Base-by-base conservation (phyloP, 768 basidiomycete genomes). In the Harrya chromipes region DNA sequence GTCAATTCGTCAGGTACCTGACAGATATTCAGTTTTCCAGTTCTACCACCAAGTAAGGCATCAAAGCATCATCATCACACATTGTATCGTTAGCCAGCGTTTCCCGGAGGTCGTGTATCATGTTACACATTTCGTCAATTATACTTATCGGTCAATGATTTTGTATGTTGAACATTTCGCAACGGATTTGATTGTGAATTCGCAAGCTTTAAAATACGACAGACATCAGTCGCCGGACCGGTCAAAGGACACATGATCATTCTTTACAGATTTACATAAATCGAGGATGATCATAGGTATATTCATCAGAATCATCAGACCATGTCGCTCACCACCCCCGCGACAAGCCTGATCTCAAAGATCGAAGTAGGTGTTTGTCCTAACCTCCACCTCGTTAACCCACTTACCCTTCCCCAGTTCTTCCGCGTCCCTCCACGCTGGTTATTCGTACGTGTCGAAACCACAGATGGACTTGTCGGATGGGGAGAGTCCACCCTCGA, bases 401-500 rank as follows among this genome's bases (percentile, higher is more conserved):
- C 10, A 33, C 9, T 19, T 13, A 7, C 42, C 23, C 34, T 29
- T 36, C 40, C 16, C 12, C 57, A 82, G 79, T 68, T 73, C 11
- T 87, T 89, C 67, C 82, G 82, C 52, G 72, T 87, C n/a, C 80
- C 81, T 14, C 84, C 85, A 0, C 74, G 83, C 31, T 87, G 85
- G 86, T 70, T 89, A 4, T 86, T 88, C 57, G 81, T 87, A 23
- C 76, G 84, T 8, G 76, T 87, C n/a, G 80, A 81, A 55, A 85
- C 83, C 1, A 71, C 73, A 5, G 76, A 80, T 37, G 83, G 81
- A 1, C 63, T 81, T 21, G 75, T 87, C 24, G 85, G 86, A 27
- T 88, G 87, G 84, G 86, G 86, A 11, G 86, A 87, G 64, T 81
- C 74, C 23, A 87, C 85, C 0, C 75, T 89, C 2, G 87, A 87